These are phyloP conservation scores for Sugiyamaella pinicola DNA, from an alignment of 1,139 yeast genomes.

Conservation along the genomic window DNA sequence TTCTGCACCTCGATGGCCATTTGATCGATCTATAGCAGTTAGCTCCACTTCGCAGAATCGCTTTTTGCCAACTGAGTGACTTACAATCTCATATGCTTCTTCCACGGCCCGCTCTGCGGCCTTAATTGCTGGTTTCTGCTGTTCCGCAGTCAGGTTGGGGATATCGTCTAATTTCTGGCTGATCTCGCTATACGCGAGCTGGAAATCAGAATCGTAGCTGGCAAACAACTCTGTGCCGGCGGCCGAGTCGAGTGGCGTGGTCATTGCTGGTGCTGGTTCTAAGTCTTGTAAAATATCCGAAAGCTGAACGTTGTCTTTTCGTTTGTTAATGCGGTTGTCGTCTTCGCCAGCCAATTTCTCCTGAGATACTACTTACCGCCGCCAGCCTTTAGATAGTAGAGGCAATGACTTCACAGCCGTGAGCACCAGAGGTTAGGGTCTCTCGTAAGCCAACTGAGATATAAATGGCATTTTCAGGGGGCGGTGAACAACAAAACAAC, in stretches of 20 bases:
- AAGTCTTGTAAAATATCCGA: background rate
- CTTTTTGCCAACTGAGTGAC: slow-evolving; percentile 27
- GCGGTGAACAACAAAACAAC: no score
- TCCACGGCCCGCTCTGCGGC: slow-evolving; percentile 71
- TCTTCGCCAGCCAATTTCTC: background rate
- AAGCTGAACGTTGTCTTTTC: background rate
- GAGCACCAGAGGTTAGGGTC: no score
- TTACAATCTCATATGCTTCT: slow-evolving; percentile 69
- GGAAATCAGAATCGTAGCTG: slow-evolving; percentile 74
- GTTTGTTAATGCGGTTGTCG: background rate
- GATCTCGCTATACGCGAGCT: slow-evolving; percentile 70
- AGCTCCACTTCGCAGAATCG: no score
- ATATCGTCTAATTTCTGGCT: slow-evolving; percentile 63
- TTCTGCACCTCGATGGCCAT: slow-evolving; percentile 80
- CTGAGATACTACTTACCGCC: background rate
- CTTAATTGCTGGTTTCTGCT: slow-evolving; percentile 38
- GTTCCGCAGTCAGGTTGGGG: slow-evolving; percentile 50
- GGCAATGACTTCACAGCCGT: no score
- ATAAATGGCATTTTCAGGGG: background rate
- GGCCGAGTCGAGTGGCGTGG: slow-evolving; percentile 18
- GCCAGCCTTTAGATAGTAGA: background rate
- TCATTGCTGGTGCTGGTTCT: background rate
- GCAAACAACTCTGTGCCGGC: slow-evolving; percentile 54
- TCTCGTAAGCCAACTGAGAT: no score
- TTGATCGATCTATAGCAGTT: slow-evolving; percentile 61